Evolutionary conservation across 139 green algal species (phyloP), one percentile per base, ranked within the genome.

Genomic region (Pseudopediastrum boryanum): DNA sequence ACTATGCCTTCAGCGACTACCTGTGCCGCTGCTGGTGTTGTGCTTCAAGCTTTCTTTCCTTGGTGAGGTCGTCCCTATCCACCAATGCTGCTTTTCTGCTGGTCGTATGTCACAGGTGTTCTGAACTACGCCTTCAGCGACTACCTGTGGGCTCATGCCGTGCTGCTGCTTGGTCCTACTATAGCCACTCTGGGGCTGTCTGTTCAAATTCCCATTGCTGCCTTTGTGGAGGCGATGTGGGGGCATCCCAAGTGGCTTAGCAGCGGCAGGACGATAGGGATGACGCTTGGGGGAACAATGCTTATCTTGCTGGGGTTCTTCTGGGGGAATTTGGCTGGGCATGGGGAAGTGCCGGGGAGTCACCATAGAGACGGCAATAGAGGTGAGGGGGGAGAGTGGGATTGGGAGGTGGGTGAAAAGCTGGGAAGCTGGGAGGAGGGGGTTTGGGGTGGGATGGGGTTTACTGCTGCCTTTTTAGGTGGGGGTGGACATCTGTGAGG

Each of bases 51-150:
- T n/a, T n/a, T n/a, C n/a, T n/a, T n/a, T n/a, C n/a, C n/a, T n/a
- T n/a, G n/a, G n/a, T n/a, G n/a, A n/a, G n/a, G n/a, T n/a, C n/a
- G n/a, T n/a, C n/a, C n/a, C n/a, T n/a, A n/a, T n/a, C n/a, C n/a
- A n/a, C n/a, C n/a, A n/a, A n/a, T n/a, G n/a, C n/a, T n/a, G n/a
- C n/a, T n/a, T n/a, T n/a, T n/a, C n/a, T n/a, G n/a, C n/a, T n/a
- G n/a, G n/a, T n/a, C n/a, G n/a, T n/a, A n/a, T n/a, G n/a, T n/a
- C n/a, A 39, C 84, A 94, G 94, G 94, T 1, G 83, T 99, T 31
- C 66, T 98, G 3, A 96, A 99, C 83, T 99, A 99, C 75, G 94
- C 97, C 29, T 73, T 98, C 36, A 92, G 88, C 4, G 96, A 99
- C 85, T 98, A 98, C 82, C 87, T 99, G 9, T 99, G 96, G 96